Percentiles rank a stretch among this genome's conserved stretches.
Evolutionary conservation across 805 yeast genomes (phyloP).

Genomic region (Kodamaea fukazawae): DNA sequence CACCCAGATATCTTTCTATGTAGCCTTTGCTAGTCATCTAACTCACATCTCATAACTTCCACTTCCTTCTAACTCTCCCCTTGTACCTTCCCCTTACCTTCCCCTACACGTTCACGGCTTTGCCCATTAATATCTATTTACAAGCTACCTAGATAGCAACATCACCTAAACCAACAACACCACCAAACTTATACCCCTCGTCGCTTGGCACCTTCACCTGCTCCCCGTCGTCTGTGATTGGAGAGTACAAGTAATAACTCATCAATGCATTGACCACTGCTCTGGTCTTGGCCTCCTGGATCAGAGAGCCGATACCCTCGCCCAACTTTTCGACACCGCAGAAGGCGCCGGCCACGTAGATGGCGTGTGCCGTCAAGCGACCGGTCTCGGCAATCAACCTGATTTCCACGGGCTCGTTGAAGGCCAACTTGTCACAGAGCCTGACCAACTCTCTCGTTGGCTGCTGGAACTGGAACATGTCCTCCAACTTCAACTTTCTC

Average conservation of each 20-base stretch:
- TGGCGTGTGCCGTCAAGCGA: slow-evolving; percentile 76
- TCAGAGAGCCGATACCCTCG: slow-evolving; percentile 89
- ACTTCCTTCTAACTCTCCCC: too few relatives aligned
- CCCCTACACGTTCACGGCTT: too few relatives aligned
- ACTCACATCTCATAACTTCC: too few relatives aligned
- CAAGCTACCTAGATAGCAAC: slow-evolving; percentile 31
- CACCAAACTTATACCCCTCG: slow-evolving; percentile 37
- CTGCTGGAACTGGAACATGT: slow-evolving; percentile 75
- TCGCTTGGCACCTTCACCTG: slow-evolving; percentile 62
- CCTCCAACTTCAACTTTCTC: slow-evolving; percentile 71
- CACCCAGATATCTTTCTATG: too few relatives aligned
- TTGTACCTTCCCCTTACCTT: too few relatives aligned
- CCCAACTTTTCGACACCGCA: slow-evolving; percentile 81
- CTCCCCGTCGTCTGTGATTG: slow-evolving; percentile 48
- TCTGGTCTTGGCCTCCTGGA: slow-evolving; percentile 88
- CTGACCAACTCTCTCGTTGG: slow-evolving; percentile 83
- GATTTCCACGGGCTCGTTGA: slow-evolving; percentile 67
- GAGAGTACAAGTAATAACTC: slow-evolving; percentile 89
- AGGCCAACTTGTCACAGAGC: slow-evolving; percentile 70
- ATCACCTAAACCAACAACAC: slow-evolving; percentile 43
- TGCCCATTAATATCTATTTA: slow-evolving; percentile 9
- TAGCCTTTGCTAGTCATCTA: too few relatives aligned
- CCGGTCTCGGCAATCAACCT: slow-evolving; percentile 93
- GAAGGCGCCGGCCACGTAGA: slow-evolving; percentile 88
- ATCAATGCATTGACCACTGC: slow-evolving; percentile 89